phyloP scores from a whole-genome alignment of 768 basidiomycete genomes.

The Podaxis rugospora region DNA sequence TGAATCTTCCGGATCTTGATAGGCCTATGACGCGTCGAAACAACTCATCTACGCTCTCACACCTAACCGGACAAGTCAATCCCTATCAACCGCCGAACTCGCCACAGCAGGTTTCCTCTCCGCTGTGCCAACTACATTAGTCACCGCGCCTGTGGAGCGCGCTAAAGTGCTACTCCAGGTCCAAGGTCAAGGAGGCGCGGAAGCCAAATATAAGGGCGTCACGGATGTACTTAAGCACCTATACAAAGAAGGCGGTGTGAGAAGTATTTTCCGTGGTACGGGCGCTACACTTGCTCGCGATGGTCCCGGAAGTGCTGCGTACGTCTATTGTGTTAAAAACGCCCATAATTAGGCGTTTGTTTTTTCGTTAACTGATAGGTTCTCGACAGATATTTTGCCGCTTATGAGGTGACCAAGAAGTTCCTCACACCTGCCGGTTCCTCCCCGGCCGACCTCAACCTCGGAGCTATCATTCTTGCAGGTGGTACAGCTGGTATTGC shows the following conservation, averaged over 20 bases:
- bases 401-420: conserved; percentile 93
- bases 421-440: conserved; percentile 75
- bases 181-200: conserved; percentile 78
- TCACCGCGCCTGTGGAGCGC: conserved; percentile 95
- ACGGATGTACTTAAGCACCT: conserved; percentile 86
- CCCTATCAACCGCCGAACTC: conserved; percentile 72
- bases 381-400: conserved; percentile 80
- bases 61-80: conserved; percentile 65
- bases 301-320: conserved; percentile 96
- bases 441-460: conserved; percentile 75
- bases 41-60: conserved; percentile 73
- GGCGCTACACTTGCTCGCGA: conserved; percentile 92
- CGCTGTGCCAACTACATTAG: conserved; percentile 84
- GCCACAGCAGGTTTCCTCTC: conserved; percentile 93
- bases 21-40: conserved; percentile 96
- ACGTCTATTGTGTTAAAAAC: conserved; percentile 28
- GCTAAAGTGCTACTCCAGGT: conserved; percentile 96
- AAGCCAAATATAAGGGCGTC: conserved; percentile 82
- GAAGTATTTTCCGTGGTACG: conserved; percentile 90
- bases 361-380: not conserved
- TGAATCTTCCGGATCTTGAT: not conserved
- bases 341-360: not conserved
- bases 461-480: conserved; percentile 84
- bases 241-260: conserved; percentile 90
- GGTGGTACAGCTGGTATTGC: conserved; percentile 95